Conservation (phyloP, 805 yeast species). For the Barnettozyma sp. region DNA sequence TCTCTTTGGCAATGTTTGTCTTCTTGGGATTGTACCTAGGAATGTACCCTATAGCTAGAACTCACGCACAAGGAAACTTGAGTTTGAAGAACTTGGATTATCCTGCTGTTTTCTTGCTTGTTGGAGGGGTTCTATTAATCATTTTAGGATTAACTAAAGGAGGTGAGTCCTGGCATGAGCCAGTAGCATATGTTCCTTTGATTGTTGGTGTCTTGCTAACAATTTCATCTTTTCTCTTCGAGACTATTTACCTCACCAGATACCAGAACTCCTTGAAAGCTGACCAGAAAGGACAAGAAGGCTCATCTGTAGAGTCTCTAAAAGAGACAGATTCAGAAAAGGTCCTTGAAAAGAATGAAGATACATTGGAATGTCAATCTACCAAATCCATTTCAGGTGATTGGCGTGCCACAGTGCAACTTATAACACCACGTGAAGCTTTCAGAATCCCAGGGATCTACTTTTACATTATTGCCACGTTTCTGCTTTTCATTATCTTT, state of each 20-base stretch:
- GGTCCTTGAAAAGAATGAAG: not conserved
- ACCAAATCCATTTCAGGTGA: slow-evolving; percentile 5
- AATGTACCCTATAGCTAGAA: slow-evolving; percentile 26
- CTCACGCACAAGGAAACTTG: slow-evolving; percentile 17
- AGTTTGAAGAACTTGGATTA: slow-evolving; percentile 29
- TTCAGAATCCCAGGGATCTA: slow-evolving; percentile 24
- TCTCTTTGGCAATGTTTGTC: slow-evolving; percentile 26
- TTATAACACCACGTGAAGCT: slow-evolving; percentile 26
- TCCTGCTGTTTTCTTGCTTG: slow-evolving; percentile 28
- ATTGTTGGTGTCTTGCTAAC: slow-evolving; percentile 32
- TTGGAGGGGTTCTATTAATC: slow-evolving; percentile 31
- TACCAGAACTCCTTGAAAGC: slow-evolving; percentile 8
- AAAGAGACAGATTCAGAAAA: no score
- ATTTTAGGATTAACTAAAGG: slow-evolving; percentile 41
- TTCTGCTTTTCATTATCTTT: slow-evolving; percentile 18
- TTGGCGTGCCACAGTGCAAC: slow-evolving; percentile 16
- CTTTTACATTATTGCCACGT: slow-evolving; percentile 19
- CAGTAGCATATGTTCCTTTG: slow-evolving; percentile 36
- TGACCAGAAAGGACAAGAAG: no score
- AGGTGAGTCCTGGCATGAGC: slow-evolving; percentile 36
- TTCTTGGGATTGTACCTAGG: slow-evolving; percentile 25
- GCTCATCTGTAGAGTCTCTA: no score
- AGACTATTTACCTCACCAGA: slow-evolving; percentile 20
- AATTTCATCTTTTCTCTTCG: slow-evolving; percentile 26
- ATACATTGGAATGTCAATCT: no score